These are phyloP conservation scores for Musa balbisiana DNA, from an alignment of 202 grass and related monocot species.

Conservation along the genomic window DNA sequence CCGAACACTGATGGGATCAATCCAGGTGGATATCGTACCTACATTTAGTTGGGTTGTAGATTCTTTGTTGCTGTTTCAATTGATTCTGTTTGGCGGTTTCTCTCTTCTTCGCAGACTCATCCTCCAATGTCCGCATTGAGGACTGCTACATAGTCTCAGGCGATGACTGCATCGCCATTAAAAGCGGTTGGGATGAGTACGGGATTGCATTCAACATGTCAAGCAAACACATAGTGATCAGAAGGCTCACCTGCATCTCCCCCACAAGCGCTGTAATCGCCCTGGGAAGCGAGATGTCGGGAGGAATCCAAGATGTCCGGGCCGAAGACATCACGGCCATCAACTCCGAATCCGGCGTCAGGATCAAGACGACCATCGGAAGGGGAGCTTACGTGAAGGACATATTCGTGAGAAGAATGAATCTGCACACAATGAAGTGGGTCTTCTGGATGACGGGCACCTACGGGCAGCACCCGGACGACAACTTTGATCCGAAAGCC, in stretches of 20 bases:
- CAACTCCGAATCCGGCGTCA: conserved; percentile 72
- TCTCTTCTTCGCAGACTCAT: conserved; percentile 46
- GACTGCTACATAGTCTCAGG: conserved; percentile 90
- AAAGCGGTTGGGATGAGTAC: conserved; percentile 95
- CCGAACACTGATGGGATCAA: conserved; percentile 87
- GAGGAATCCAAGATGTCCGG: conserved; percentile 64
- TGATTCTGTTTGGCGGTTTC: neutral
- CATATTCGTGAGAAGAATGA: conserved; percentile 61
- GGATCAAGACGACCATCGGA: conserved; percentile 79
- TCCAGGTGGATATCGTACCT: neutral
- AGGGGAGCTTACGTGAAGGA: conserved; percentile 84
- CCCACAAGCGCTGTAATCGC: conserved; percentile 87
- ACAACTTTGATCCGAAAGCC: conserved; percentile 54
- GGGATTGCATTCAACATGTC: conserved; percentile 73
- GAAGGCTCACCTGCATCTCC: conserved; percentile 77
- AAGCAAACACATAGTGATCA: conserved; percentile 64
- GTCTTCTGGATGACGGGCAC: conserved; percentile 78
- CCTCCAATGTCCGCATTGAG: conserved; percentile 70
- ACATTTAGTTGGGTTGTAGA: too few relatives aligned
- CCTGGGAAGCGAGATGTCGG: conserved; percentile 94
- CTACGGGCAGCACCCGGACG: conserved; percentile 54
- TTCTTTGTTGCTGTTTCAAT: neutral
- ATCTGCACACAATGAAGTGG: conserved; percentile 90
- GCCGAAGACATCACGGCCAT: conserved; percentile 60
- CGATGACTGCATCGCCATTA: conserved; percentile 78